Percentiles rank a stretch among this genome's conserved stretches.
Conservation (phyloP, 2,329 filamentous ascomycete genomes). For the Fusarium paranaense region DNA sequence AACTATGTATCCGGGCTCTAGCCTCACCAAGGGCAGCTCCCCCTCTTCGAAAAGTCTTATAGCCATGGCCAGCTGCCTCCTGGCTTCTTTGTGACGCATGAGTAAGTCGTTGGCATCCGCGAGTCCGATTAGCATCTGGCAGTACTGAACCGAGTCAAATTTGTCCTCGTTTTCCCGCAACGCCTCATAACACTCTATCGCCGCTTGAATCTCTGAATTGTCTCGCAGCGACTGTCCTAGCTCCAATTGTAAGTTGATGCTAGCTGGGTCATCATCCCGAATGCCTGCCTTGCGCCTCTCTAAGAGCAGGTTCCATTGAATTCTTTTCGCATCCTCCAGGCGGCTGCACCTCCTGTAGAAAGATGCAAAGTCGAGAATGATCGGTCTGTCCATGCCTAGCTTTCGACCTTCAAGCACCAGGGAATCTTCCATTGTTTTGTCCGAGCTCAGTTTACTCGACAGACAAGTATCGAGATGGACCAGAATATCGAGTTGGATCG, state of each 20-base stretch:
- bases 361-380: not conserved
- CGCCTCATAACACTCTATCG: not conserved
- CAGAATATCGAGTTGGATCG: not conserved
- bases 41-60: not conserved
- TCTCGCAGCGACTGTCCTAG: not conserved
- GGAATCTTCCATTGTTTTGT: not conserved
- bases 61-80: not conserved
- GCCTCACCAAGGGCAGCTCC: not conserved
- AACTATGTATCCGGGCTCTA: not conserved
- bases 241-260: not conserved
- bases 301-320: not conserved
- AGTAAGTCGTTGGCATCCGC: not conserved
- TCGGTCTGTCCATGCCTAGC: not conserved
- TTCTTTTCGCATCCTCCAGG: not conserved
- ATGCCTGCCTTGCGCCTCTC: not conserved
- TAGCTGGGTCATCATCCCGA: not conserved
- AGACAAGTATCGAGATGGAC: not conserved
- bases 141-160: not conserved
- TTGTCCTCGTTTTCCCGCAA: not conserved
- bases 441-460: not conserved
- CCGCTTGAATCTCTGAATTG: not conserved
- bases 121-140: not conserved
- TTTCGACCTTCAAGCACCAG: not conserved
- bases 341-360: not conserved
- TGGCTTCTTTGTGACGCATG: not conserved